A percentile compares a stretch with the other conserved stretches of the same genome.
Evolutionary conservation across 192 early-diverging fungal genomes (phyloP).

Genomic region (Rhizoclosmatium sp.): DNA sequence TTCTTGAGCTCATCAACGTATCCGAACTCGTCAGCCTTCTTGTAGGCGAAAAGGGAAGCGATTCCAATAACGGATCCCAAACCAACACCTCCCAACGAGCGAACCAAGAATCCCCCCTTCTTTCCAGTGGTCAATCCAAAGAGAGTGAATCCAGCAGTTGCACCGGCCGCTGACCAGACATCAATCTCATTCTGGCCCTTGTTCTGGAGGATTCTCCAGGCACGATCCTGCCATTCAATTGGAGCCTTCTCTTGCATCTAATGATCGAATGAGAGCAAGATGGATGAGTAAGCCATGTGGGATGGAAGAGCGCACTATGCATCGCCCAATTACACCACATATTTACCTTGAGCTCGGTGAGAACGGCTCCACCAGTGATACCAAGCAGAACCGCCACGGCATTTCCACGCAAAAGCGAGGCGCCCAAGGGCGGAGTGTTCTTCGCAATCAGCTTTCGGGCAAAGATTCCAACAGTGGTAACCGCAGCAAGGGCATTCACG

Average conservation of each 20-base stretch:
- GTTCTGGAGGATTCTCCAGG: conserved; percentile 27
- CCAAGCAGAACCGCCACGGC: conserved; percentile 30
- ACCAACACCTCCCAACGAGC: conserved; percentile 10
- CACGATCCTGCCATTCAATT: conserved; percentile 31
- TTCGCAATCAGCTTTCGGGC: background rate
- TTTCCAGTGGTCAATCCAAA: conserved; percentile 3
- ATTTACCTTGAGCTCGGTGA: conserved; percentile 13
- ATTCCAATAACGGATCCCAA: conserved; percentile 22
- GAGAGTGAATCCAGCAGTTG: conserved; percentile 9
- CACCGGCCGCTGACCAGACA: conserved; percentile 11
- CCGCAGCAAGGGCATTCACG: conserved; percentile 13
- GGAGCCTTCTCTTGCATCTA: conserved; percentile 20
- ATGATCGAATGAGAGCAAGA: background rate
- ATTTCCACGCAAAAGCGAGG: conserved; percentile 28
- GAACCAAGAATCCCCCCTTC: background rate
- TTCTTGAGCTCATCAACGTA: conserved; percentile 5
- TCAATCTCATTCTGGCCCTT: conserved; percentile 20
- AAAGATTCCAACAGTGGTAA: conserved; percentile 2
- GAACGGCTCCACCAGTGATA: conserved; percentile 5
- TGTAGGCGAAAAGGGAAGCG: background rate
- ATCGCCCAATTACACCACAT: too few relatives aligned
- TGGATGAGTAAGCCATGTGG: background rate
- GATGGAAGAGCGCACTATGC: background rate
- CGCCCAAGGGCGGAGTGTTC: conserved; percentile 3
- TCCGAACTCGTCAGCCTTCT: background rate